phyloP scores from a whole-genome alignment of 306 rosid genomes.

The Abrus precatorius region DNA sequence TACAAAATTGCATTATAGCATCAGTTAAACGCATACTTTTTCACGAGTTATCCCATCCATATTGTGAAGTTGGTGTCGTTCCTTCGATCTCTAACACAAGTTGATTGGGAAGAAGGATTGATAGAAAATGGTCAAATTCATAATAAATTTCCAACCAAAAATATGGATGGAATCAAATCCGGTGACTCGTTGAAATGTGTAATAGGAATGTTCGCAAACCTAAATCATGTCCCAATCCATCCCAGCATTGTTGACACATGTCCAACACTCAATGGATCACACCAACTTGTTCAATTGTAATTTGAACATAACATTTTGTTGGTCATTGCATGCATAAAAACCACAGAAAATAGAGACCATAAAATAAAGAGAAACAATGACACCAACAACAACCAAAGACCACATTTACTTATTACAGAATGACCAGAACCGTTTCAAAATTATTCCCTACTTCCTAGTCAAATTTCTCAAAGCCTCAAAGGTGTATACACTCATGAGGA shows the following conservation, averaged over 20 bases:
- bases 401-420: constrained; percentile 22
- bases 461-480: constrained; percentile 35
- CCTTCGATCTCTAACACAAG: constrained; percentile 6
- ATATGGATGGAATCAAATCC: background rate
- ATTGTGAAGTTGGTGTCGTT: background rate
- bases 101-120: background rate
- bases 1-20: no score
- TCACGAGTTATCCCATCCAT: background rate
- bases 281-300: background rate
- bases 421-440: constrained; percentile 29
- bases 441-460: background rate
- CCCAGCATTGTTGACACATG: background rate
- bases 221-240: background rate
- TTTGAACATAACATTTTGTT: background rate
- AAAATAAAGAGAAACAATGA: background rate
- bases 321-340: background rate
- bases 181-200: background rate
- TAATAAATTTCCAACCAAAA: background rate
- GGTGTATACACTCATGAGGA: constrained; percentile 28
- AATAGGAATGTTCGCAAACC: background rate
- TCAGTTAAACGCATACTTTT: background rate
- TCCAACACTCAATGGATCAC: background rate
- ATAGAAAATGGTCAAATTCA: background rate
- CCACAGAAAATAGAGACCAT: background rate
- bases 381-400: constrained; percentile 38